Base-by-base conservation (phyloP, 176 grass and related monocot genomes). In the Miscanthus lutarioriparius region DNA sequence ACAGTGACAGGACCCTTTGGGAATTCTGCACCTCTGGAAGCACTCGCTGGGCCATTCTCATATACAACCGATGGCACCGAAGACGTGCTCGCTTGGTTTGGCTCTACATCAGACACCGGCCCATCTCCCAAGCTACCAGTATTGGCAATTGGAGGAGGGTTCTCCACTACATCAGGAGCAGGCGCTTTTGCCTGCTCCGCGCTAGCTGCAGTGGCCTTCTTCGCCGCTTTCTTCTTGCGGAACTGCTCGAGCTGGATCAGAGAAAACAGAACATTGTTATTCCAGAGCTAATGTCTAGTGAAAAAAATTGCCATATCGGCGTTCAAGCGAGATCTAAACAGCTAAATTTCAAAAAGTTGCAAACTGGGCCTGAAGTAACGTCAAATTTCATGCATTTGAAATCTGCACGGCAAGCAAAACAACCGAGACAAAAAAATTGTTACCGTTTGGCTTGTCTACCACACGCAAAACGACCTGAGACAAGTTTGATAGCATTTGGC, bases 191-290 rank as follows among this genome's bases (percentile, higher is more conserved):
- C 68, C 76, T 91, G 86, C 3, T 91, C 89, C 14, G 28, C 70
- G 39, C 72, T 74, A 49, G 44, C 72, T 74, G 72, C 80, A 41
- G 82, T 80, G 3, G 85, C 71, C 80, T 91, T 94, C 65, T 91
- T 94, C 14, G 79, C 70, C 44, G 90, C 84, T 82, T 96, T 99
- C 65, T 91, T 93, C 90, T 88, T 99, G 10, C 97, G 97, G 76
- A 96, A 99, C 84, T 99, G 93, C 69, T 92, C 97, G 41, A 99
- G 87, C 97, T 99, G 90, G 58, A 87, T 88, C 67, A 77, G n/a
- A 56, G n/a, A 77, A 89, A 84, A 91, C 32, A 59, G 20, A 33
- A 85, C 45, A 38, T 8, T 23, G 9, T 91, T 84, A 84, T 81
- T 33, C 6, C 15, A 43, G 26, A 79, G 82, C 12, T 81, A 84